Percentiles rank a stretch among this genome's conserved stretches.
phyloP scores from a whole-genome alignment of 2,329 filamentous ascomycete genomes.

The Fusarium sp. region DNA sequence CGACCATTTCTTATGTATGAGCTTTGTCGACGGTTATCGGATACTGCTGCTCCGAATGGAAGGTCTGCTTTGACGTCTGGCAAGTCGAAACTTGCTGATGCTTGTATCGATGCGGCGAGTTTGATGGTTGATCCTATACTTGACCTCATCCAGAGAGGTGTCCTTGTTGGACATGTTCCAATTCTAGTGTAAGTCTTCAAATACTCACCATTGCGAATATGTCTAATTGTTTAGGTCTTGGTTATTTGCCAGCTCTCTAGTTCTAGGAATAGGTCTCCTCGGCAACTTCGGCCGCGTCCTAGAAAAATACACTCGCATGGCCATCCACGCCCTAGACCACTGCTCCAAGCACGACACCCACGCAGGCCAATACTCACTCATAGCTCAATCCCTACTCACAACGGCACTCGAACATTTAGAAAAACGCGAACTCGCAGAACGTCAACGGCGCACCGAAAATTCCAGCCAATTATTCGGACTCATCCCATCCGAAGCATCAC shows the following conservation, averaged over 20 bases:
- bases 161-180: constrained; percentile 59
- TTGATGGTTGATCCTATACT: constrained; percentile 63
- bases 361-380: constrained; percentile 64
- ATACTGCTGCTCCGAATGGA: constrained; percentile 38
- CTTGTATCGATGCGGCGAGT: constrained; percentile 65
- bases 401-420: constrained; percentile 61
- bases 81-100: constrained; percentile 63
- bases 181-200: constrained; percentile 59
- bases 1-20: constrained; percentile 68
- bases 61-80: constrained; percentile 51
- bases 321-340: constrained; percentile 61
- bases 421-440: constrained; percentile 59
- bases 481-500: constrained; percentile 50
- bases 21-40: constrained; percentile 58
- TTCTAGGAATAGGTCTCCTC: constrained; percentile 62
- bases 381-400: constrained; percentile 61
- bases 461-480: constrained; percentile 65
- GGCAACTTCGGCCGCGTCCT: constrained; percentile 64
- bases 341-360: constrained; percentile 62
- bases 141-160: constrained; percentile 56
- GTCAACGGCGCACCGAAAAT: constrained; percentile 59
- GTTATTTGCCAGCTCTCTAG: constrained; percentile 65
- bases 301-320: constrained; percentile 61
- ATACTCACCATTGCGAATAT: rapidly evolving
- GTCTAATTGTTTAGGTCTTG: constrained; percentile 55